Base-by-base conservation (phyloP, 1,139 yeast genomes). In the Yamadazyma atlantica region DNA sequence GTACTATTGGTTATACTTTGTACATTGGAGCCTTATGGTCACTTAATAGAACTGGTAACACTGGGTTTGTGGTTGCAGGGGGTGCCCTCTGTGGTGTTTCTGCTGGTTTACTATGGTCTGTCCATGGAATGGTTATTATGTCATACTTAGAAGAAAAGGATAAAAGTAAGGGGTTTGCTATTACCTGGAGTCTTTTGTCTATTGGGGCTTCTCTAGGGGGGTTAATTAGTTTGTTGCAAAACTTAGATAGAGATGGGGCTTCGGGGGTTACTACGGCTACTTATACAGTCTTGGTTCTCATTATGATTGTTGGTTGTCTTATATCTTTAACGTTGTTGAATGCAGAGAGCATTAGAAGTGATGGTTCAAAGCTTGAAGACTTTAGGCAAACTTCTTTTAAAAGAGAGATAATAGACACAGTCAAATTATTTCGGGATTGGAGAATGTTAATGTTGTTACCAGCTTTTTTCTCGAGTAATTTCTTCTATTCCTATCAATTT, bases 401-500 rank as follows among this genome's bases (percentile, higher is more conserved):
- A 16, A 28, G 21, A 10, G 83, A 78, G 49, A 43, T 78, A 36
- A 44, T 55, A 22, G 75, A 65, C 30, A 62, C 77, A 48, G 55
- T 57, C 43, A 53, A 52, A 38, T 54, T 73, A 34, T 62, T 78
- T 48, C 17, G 35, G 42, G 17, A 41, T 38, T 57, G 56, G 40
- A 50, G 53, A 25, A 70, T 73, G 42, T 49, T 66, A 32, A 48
- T 72, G 25, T 50, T 79, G 52, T 76, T 77, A 66, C 80, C 80
- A 32, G 72, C 75, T 75, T 78, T 78, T 56, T 74, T 75, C 50
- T 68, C 80, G 11, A 74, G 82, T 29, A 78, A 78, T 62, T 78
- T 80, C 78, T 78, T 77, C 62, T 76, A 76, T 64, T 75, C 82
- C 27, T 78, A 78, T 58, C 83, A 78, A 58, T 78, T 75, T 51